Base-by-base conservation (phyloP, 352 stramenopile genomes). In the Thraustotheca clavata region DNA sequence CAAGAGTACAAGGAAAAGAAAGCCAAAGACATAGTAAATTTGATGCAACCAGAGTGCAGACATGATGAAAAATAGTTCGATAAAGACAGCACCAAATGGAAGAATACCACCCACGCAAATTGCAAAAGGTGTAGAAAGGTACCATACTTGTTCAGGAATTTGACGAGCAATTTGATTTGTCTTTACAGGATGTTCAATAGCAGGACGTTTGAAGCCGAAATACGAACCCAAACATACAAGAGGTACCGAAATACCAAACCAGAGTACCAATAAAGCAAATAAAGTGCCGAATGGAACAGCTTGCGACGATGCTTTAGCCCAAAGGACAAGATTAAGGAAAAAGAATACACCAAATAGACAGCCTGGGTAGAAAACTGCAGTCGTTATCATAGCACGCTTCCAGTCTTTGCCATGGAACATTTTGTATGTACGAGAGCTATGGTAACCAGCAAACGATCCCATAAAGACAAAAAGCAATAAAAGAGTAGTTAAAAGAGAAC, bases 1-100 rank as follows among this genome's bases (percentile, higher is more conserved):
- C 31, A 99, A 63, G 47, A 99, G 76, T 48, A 99, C 97, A 52
- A 98, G 94, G 69, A 99, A 96, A 41, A 99, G 79, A 74, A 99
- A 99, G 52, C 97, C 96, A 76, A 99, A 99, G 34, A 99, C 95
- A 81, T 98, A 99, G 84, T 99, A 99, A 69, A 98, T 97, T 86
- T 98, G 93, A 78, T 99, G 92, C 49, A 99, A 74, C 97, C 97
- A 99, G 32, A 99, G 77, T 50, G 97, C 95, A 67, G 87, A 98
- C 95, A 99, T 99, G 76, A 99, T 99, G 82, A 99, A 99, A 75
- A 99, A 99, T 24, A 99, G 87, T 74, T 99, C 98, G 68, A 99
- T 98, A 75, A 98, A 99, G 39, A 99, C 95, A 7, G 95, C 96
- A 34, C 97, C 97, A 72, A 99, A 99, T 16, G 98, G 98, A 24